Evolutionary conservation across 208 protist species (phyloP).

Genomic region (Wallacemonas sp.): DNA sequence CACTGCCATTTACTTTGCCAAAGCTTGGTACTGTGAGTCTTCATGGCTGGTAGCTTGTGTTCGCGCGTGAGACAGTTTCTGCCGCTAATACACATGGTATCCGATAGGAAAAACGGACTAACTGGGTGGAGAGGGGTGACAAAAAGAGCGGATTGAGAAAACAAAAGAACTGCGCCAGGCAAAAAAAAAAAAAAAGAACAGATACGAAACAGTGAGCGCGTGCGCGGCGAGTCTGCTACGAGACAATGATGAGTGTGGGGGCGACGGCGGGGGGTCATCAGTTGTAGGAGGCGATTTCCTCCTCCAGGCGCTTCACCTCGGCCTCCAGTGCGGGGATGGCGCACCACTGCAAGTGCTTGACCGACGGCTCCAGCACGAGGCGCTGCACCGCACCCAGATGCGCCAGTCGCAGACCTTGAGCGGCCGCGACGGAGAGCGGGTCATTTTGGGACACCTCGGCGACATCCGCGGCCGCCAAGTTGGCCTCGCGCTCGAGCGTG

Average conservation of each 20-base stretch:
- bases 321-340: slow-evolving; percentile 35
- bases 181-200: slow-evolving; percentile 17
- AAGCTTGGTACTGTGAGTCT: no score
- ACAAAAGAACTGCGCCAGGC: neutral
- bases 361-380: slow-evolving; percentile 41
- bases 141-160: no score
- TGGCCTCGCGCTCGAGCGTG: neutral
- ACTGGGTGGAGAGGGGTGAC: no score
- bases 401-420: slow-evolving; percentile 37
- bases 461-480: slow-evolving; percentile 3
- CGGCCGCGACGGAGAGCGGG: slow-evolving; percentile 31
- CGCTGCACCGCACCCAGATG: slow-evolving; percentile 49
- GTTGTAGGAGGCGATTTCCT: slow-evolving; percentile 23
- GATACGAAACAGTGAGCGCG: neutral
- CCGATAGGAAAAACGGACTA: no score
- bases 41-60: no score
- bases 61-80: no score
- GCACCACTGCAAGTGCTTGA: slow-evolving; percentile 28
- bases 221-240: no score
- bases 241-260: no score
- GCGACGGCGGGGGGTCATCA: no score
- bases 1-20: no score
- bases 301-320: slow-evolving; percentile 54
- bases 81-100: no score
- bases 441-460: slow-evolving; percentile 22